These are phyloP conservation scores for Fusarium heterosporum DNA, from an alignment of 2,329 filamentous ascomycete genomes.

Conservation along the genomic window DNA sequence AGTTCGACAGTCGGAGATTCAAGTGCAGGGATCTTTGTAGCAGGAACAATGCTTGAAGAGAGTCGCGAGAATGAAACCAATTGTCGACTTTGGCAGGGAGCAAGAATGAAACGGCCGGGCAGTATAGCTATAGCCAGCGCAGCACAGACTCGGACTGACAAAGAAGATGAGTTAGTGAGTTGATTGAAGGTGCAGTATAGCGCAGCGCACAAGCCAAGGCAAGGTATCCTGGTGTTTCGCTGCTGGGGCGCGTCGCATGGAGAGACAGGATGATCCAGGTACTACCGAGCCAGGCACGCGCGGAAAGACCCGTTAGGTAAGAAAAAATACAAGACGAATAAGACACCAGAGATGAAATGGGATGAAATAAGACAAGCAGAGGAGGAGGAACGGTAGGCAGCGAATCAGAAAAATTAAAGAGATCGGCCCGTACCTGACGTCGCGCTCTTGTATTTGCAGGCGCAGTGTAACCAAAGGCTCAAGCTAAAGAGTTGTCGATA, in stretches of 20 bases:
- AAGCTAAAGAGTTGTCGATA: constrained; percentile 4
- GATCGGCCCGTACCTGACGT: constrained; percentile 36
- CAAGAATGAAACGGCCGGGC: constrained; percentile 21
- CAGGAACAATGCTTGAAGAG: constrained; percentile 36
- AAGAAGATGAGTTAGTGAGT: constrained; percentile 22
- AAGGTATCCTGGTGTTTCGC: constrained; percentile 46
- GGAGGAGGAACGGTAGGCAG: constrained; percentile 1
- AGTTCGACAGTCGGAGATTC: constrained; percentile 26
- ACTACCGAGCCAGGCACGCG: constrained; percentile 37
- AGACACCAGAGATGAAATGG: constrained; percentile 11
- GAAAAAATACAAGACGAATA: constrained; percentile 9
- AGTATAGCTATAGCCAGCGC: constrained; percentile 14
- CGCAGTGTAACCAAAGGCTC: constrained; percentile 24
- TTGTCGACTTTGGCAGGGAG: constrained; percentile 10
- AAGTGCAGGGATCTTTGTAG: constrained; percentile 30
- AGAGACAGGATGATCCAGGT: constrained; percentile 44
- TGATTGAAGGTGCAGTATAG: constrained; percentile 9
- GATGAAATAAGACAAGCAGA: background rate
- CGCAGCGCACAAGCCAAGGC: constrained; percentile 32
- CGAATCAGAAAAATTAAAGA: constrained; percentile 5
- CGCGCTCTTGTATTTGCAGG: constrained; percentile 27
- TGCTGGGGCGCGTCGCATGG: constrained; percentile 35
- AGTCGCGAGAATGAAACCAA: constrained; percentile 17
- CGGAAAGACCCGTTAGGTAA: constrained; percentile 31
- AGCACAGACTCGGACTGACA: constrained; percentile 44